Evolutionary conservation across 208 protist genomes (phyloP), one percentile per base, ranked within the genome.

Genomic region (Leishmania arabica): DNA sequence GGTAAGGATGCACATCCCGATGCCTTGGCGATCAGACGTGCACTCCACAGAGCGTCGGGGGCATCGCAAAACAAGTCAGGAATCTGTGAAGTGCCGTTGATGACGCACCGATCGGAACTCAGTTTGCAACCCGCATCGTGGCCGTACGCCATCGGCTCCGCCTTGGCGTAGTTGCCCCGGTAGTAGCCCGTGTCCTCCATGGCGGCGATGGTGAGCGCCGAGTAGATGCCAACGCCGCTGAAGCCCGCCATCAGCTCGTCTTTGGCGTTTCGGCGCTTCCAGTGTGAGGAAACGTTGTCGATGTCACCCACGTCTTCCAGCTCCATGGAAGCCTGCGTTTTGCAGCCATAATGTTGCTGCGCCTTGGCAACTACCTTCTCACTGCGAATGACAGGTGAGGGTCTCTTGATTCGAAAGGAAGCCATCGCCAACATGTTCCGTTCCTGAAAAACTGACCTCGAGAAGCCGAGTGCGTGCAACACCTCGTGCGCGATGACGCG

Each of bases 151-250:
- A 98, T 93, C 34, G 72, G 69, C 64, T 97, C 89, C 11, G 86
- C 90, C 53, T 87, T 87, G 51, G 3, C 75, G 80, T 91, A 96
- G 79, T 90, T 87, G 42, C 84, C 92, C 9, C 66, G 45, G 86
- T 97, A 98, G 76, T 84, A 95, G 31, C 90, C 90, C 19, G 92
- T 74, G 78, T 97, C 93, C 47, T 97, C 84, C 68, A 98, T 94
- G 1, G 87, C 70, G 0, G 95, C 87, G 64, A 98, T 86, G 27
- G 95, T 98, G 8, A 98, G 71, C 9, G 81, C 86, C 42, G 79
- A 92, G 81, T 89, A 92, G 75, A 71, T 91, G 40, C 24, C 85
- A 27, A 42, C 72, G 65, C 51, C 34, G 42, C 40, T 47, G 51
- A 87, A 68, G 24, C 84, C 85, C 21, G 89, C 75, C 95, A 98